Base-by-base conservation (phyloP, 1,139 yeast genomes). In the Scheffersomyces illinoinensis region DNA sequence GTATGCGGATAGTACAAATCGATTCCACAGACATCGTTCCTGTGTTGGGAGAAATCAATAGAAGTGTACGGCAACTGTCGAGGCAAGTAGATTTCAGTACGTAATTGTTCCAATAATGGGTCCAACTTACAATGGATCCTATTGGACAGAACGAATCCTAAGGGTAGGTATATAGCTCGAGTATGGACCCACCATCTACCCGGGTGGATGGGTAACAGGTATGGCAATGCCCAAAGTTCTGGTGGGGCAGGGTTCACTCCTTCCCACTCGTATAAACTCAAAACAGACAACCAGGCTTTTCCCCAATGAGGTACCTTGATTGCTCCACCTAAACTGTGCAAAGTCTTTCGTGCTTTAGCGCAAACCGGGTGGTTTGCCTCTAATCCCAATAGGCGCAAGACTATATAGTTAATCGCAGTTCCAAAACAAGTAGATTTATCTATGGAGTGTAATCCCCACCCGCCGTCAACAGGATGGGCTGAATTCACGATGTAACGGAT, bases 111-210 rank as follows among this genome's bases (percentile, higher is more conserved):
- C 54, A 95, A 74, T 49, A 95, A 75, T 0, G 91, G 90, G 62
- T 87, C 90, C 56, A 90, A 71, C 12, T 83, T 84, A 70, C 91
- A 89, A 59, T 81, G 78, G 18, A 82, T 79, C 58, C 77, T 75
- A 50, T 84, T 82, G 55, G 92, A 80, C 21, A 90, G 85, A 14
- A 95, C 73, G 70, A 93, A 95, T 18, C 98, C 96, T 68, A 93
- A 79, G 0, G 98, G 96, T 53, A 91, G 75, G 68, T 93, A 95
- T 47, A 96, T 92, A 0, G 96, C 97, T 59, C 99, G 79, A 0
- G 98, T 95, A 70, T 96, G 99, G 39, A 95, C 98, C 99, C 99
- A 96, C 99, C 98, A 96, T 70, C 92, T 84, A 39, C 95, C 97
- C 0, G 99, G 99, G 71, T 95, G 99, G 51, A 93, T 79, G 0